Evolutionary conservation across 257 asterid species (phyloP), one percentile per base, ranked within the genome.

Genomic region (Verbena officinalis): DNA sequence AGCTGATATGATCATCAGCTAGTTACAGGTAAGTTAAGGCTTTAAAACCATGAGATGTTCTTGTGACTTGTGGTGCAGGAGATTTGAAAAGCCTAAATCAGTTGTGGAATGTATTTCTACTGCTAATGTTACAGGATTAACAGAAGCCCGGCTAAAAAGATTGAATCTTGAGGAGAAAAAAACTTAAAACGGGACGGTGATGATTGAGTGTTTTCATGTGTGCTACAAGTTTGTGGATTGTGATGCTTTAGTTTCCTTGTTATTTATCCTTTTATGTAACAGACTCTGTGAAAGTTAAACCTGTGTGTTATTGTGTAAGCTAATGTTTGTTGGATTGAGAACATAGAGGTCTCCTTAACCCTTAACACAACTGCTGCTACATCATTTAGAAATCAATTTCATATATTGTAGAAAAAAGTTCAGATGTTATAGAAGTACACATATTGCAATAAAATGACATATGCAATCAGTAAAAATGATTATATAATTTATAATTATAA

Each of bases 1-100:
- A 80, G 65, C 65, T 84, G 83, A 88, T 64, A n/a, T 27, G 33
- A 27, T 27, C 33, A 27, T 52, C 73, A 42, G 9, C 46, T 36
- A 36, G 7, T 36, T 62, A 6, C 73, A 67, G 84, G 86, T 75
- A 63, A 64, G n/a, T 2, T 1, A 36, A 4, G 8, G 40, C 11
- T 36, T 15, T 15, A 36, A 9, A 36, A 36, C 40, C 31, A 42
- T 10, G 31, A 22, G 56, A 33, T 21, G 54, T 13, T 17, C 2
- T 51, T 39, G 40, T 58, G 31, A 50, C 48, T 48, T 42, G 66
- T 19, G 13, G 21, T 61, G 66, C 62, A 61, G 78, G 40, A 15
- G 34, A 21, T 50, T 16, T 36, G 59, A 54, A 30, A 40, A 38
- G n/a, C n/a, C n/a, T n/a, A n/a, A 13, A 38, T 14, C 43, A 21